Conservation (phyloP, 176 grass and related monocot genomes). For the Rhynchospora breviuscula region DNA sequence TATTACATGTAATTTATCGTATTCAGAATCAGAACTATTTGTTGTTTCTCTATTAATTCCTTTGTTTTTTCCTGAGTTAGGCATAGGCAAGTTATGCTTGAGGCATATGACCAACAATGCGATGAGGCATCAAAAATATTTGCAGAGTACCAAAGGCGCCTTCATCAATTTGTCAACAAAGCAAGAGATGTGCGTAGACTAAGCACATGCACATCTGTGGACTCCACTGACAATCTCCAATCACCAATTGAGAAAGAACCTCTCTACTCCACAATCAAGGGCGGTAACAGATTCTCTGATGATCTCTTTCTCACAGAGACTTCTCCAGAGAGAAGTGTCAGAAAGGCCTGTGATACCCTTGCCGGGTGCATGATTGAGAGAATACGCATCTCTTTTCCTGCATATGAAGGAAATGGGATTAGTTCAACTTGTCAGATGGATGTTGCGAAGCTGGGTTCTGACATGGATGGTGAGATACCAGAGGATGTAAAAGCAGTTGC, state of each 20-base stretch:
- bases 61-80: conserved; percentile 34
- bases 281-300: conserved; percentile 45
- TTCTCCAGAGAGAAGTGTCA: conserved; percentile 55
- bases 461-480: conserved; percentile 80
- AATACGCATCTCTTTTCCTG: conserved; percentile 68
- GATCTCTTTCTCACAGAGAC: conserved; percentile 74
- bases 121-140: conserved; percentile 96
- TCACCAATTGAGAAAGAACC: conserved; percentile 53
- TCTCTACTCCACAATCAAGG: conserved; percentile 69
- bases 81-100: conserved; percentile 89
- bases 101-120: conserved; percentile 89
- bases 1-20: too few species aligned
- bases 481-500: conserved; percentile 71
- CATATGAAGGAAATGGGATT: conserved; percentile 90
- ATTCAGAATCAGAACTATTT: conserved; percentile 21
- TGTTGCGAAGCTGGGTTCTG: conserved; percentile 72
- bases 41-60: not conserved
- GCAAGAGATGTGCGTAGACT: conserved; percentile 78
- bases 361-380: conserved; percentile 71
- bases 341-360: conserved; percentile 84
- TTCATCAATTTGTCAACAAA: conserved; percentile 90
- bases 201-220: conserved; percentile 43
- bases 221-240: conserved; percentile 54
- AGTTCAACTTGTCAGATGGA: conserved; percentile 75
- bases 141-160: conserved; percentile 75